Evolutionary conservation across 805 yeast species (phyloP).

Genomic region (Saccharomyces eubayanus): DNA sequence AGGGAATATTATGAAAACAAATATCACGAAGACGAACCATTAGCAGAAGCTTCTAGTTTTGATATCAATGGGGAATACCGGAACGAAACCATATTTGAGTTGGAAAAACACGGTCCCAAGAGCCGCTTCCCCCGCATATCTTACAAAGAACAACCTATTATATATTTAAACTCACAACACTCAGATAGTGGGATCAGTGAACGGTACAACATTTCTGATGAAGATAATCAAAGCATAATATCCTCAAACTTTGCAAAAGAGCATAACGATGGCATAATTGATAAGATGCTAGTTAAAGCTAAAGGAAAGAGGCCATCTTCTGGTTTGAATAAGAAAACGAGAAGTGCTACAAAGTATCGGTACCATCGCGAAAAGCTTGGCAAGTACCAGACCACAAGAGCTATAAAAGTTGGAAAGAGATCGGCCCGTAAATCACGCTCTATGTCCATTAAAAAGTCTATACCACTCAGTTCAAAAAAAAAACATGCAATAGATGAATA

Average conservation of each 20-base stretch:
- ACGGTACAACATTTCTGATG: neutral
- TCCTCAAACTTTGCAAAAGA: neutral
- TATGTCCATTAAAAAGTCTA: neutral
- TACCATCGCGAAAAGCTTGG: neutral
- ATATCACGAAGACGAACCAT: conserved; percentile 13
- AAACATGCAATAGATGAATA: neutral
- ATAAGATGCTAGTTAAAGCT: neutral
- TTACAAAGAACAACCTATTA: neutral
- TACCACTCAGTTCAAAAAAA: neutral
- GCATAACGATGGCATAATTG: neutral
- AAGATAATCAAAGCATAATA: neutral
- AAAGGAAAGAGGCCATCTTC: neutral
- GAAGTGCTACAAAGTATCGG: neutral
- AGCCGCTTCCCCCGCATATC: neutral
- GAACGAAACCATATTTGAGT: neutral
- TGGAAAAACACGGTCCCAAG: neutral
- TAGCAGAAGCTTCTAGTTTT: conserved; percentile 1
- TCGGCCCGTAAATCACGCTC: neutral
- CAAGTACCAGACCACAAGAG: neutral
- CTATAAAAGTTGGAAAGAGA: neutral
- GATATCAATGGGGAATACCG: neutral
- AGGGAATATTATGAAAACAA: conserved; percentile 12
- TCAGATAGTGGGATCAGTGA: neutral
- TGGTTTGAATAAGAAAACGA: neutral
- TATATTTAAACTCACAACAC: neutral